Evolutionary conservation across 1,284 basidiomycete genomes (phyloP).

Genomic region (Boletellus deceptivus): DNA sequence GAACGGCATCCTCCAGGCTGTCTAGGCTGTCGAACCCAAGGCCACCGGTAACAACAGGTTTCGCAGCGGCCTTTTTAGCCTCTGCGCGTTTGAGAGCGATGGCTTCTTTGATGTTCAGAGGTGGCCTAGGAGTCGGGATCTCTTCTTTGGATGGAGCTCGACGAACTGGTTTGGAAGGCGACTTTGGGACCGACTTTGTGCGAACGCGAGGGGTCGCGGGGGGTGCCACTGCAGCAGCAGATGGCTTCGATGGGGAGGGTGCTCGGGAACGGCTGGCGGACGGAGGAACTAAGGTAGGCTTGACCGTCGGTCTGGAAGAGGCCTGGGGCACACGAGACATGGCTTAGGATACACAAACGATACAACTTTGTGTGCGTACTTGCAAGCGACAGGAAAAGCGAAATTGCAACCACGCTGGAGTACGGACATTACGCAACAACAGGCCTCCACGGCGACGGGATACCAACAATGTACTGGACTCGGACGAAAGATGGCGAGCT

Average conservation of each 20-base stretch:
- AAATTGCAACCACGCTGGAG: not conserved
- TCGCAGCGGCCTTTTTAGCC: conserved; percentile 55
- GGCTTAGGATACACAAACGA: not conserved
- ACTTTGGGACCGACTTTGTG: conserved; percentile 39
- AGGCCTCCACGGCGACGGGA: not conserved
- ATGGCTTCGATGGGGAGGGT: conserved; percentile 38
- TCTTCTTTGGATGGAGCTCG: conserved; percentile 31
- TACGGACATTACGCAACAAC: conserved; percentile 20
- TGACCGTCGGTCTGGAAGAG: conserved; percentile 37
- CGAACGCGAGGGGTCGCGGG: conserved; percentile 28
- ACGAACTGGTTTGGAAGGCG: conserved; percentile 36
- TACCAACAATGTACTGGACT: not conserved
- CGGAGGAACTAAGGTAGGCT: conserved; percentile 28
- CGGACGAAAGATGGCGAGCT: not conserved
- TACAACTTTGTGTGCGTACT: conserved; percentile 6
- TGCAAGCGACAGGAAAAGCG: not conserved
- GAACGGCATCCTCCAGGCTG: conserved; percentile 47
- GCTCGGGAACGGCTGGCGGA: conserved; percentile 29
- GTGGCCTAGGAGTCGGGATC: conserved; percentile 31
- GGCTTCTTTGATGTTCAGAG: conserved; percentile 64
- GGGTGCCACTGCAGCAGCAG: conserved; percentile 26
- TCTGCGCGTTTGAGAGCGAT: conserved; percentile 74
- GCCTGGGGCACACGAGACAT: conserved; percentile 53
- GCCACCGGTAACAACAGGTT: conserved; percentile 22
- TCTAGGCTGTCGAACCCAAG: conserved; percentile 21